Percentiles rank a stretch among this genome's conserved stretches.
These are phyloP conservation scores for Boechera stricta DNA, from an alignment of 345 rosid species.

Conservation along the genomic window DNA sequence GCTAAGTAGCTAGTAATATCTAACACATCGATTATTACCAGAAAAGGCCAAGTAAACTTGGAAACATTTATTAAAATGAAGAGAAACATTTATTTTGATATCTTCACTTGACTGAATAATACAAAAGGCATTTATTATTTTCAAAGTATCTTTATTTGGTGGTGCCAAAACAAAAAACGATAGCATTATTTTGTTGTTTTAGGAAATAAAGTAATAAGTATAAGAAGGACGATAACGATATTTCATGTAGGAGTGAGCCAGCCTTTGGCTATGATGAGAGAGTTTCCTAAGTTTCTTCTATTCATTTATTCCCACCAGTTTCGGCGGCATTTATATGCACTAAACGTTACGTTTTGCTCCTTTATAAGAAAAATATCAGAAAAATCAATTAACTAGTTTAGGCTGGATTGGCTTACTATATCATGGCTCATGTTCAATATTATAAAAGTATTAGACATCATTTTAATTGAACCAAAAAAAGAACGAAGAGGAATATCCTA, in stretches of 20 bases:
- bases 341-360: slow-evolving; percentile 1
- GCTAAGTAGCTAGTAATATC: neutral
- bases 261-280: slow-evolving; percentile 17
- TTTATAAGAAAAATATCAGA: neutral
- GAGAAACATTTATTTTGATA: slow-evolving; percentile 34
- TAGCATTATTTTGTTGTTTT: slow-evolving; percentile 40
- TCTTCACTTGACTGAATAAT: slow-evolving; percentile 31
- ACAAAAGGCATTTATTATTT: slow-evolving; percentile 35
- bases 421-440: too few species aligned
- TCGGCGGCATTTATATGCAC: slow-evolving; percentile 38
- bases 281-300: slow-evolving; percentile 25
- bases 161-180: slow-evolving; percentile 32
- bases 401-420: too few species aligned
- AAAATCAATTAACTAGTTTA: neutral
- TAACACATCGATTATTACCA: slow-evolving; percentile 19
- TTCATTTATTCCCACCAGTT: slow-evolving; percentile 40
- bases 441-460: too few species aligned
- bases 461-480: too few species aligned
- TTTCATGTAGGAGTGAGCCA: slow-evolving; percentile 39
- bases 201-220: slow-evolving; percentile 41
- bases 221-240: slow-evolving; percentile 44
- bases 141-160: slow-evolving; percentile 45
- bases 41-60: slow-evolving; percentile 35
- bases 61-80: slow-evolving; percentile 35
- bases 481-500: too few species aligned